Conservation (phyloP, 495 filamentous ascomycete species). For the Aspergillus saccharolyticus region DNA sequence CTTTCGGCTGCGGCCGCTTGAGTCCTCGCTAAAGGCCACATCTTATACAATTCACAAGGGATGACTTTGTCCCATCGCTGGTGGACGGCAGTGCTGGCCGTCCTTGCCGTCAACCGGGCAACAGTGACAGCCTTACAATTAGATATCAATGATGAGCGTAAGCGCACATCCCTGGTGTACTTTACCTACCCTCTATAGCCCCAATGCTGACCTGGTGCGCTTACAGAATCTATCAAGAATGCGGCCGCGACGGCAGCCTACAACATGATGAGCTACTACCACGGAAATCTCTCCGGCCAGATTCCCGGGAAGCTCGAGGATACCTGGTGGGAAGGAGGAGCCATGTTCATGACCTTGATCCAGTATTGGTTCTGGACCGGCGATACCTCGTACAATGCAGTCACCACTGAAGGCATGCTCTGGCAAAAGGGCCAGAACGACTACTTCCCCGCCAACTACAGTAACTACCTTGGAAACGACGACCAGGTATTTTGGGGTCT, state of each 20-base stretch:
- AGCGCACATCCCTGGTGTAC: not conserved
- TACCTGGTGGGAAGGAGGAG: constrained; percentile 74
- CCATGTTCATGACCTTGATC: constrained; percentile 67
- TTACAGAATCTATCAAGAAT: constrained; percentile 52
- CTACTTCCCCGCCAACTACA: constrained; percentile 57
- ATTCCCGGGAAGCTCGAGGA: constrained; percentile 60
- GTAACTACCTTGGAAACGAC: constrained; percentile 57
- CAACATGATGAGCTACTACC: constrained; percentile 62
- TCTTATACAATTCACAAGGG: no score
- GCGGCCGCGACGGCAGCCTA: constrained; percentile 58
- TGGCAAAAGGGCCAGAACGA: constrained; percentile 63
- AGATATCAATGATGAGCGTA: constrained; percentile 31
- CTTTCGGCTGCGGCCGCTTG: not conserved
- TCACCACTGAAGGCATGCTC: constrained; percentile 58
- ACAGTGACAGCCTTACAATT: constrained; percentile 27
- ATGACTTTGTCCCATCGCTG: not conserved
- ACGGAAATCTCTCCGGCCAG: constrained; percentile 54
- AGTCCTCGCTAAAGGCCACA: not conserved
- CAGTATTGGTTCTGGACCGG: constrained; percentile 78
- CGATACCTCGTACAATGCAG: constrained; percentile 62
- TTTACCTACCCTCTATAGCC: not conserved
- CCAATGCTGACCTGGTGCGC: constrained; percentile 1
- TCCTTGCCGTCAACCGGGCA: constrained; percentile 24
- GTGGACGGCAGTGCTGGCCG: constrained; percentile 18
- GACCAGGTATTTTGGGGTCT: constrained; percentile 82